Evolutionary conservation across 768 basidiomycete species (phyloP), one percentile per base, ranked within the genome.

Genomic region (Leccinum barrowsii): DNA sequence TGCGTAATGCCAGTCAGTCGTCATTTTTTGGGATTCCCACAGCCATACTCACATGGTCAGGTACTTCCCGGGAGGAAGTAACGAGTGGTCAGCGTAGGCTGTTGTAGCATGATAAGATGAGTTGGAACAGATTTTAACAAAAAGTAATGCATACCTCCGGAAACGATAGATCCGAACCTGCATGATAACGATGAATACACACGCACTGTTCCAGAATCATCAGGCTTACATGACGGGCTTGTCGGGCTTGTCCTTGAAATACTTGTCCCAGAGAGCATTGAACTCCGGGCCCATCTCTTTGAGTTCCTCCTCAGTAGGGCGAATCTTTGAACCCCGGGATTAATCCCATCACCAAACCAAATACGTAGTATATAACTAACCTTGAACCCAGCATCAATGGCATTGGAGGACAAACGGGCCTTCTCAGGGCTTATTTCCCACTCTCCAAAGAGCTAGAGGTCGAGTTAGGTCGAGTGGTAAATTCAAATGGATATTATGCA

Each of bases 281-380:
- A 87, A 88, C 65, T 88, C 86, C 15, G 85, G 86, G n/a, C 86
- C 86, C 85, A 87, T 87, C 71, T 87, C 85, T 69, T 86, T 87
- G 59, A 87, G 74, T 67, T 89, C 87, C 63, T 78, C 82, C 67
- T 82, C 82, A 2, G 84, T 84, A 1, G 86, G 87, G 32, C 86
- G 85, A 63, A 88, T 86, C 85, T 85, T 32, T 12, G 59, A 11
- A 17, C 12, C n/a, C 3, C 44, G 52, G 4, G 32, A 32, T 58
- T 13, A 37, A 54, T 24, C n/a, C 6, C 26, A 3, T 17, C n/a
- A 37, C 15, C 7, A 37, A 15, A 37, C 11, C 6, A 34, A n/a
- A 37, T 22, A 54, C 7, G 15, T 15, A 35, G 15, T 7, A 37
- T n/a, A 51, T 26, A 40, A 48, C 67, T 40, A 28, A 80, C 83